Evolutionary conservation across 1,284 basidiomycete species (phyloP).

Genomic region (Cronartium ribicola): DNA sequence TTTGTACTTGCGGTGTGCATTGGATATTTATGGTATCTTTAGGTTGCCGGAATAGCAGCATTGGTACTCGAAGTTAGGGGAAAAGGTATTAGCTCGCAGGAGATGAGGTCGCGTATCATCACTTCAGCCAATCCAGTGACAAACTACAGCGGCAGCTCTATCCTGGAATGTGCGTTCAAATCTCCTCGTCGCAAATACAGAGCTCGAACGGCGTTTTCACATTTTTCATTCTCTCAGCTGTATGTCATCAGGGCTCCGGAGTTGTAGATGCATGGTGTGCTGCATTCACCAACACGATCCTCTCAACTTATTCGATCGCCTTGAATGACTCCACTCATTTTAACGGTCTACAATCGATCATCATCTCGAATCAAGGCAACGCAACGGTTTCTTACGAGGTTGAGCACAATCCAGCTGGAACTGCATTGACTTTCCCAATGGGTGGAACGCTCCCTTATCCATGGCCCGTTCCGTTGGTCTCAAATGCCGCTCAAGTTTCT

Average conservation of each 20-base stretch:
- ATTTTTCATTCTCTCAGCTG: slow-evolving; percentile 16
- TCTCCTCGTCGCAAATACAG: not conserved
- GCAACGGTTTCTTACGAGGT: slow-evolving; percentile 16
- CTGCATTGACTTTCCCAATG: slow-evolving; percentile 24
- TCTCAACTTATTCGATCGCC: slow-evolving; percentile 33
- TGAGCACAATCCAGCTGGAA: slow-evolving; percentile 33
- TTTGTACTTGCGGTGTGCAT: not conserved
- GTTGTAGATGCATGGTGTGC: slow-evolving; percentile 41
- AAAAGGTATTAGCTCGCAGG: slow-evolving; percentile 23
- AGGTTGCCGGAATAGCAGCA: slow-evolving; percentile 41
- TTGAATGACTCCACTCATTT: slow-evolving; percentile 41
- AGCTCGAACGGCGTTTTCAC: too few species aligned
- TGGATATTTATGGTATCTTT: not conserved
- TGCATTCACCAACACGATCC: slow-evolving; percentile 30
- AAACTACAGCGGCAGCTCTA: slow-evolving; percentile 27
- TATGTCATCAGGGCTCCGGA: slow-evolving; percentile 39
- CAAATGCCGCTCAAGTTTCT: slow-evolving; percentile 5
- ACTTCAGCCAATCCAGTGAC: slow-evolving; percentile 26
- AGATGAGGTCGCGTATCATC: slow-evolving; percentile 22
- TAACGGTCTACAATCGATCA: slow-evolving; percentile 23
- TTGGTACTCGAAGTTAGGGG: slow-evolving; percentile 25
- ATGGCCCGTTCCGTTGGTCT: slow-evolving; percentile 33
- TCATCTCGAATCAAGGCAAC: slow-evolving; percentile 29
- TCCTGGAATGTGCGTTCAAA: slow-evolving; percentile 33
- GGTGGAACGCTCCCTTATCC: slow-evolving; percentile 3